These are phyloP conservation scores for Epichloe sylvatica DNA, from an alignment of 2,329 filamentous ascomycete species.

Conservation along the genomic window DNA sequence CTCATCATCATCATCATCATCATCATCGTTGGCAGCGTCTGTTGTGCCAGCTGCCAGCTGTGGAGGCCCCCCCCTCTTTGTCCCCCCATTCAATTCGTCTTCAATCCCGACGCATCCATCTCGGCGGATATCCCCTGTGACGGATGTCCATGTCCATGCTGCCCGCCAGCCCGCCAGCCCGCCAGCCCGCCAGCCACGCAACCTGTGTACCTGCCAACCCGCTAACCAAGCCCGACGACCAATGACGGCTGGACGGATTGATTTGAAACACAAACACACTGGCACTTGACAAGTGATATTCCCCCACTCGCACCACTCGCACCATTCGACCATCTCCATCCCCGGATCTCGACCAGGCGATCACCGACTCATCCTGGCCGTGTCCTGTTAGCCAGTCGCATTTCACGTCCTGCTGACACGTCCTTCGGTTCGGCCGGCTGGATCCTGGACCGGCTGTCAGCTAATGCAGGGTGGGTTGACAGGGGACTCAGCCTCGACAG, in stretches of 20 bases:
- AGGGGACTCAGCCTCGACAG: conserved; percentile 1
- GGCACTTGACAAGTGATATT: conserved; percentile 1
- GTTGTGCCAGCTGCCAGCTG: no score
- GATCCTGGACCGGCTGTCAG: conserved; percentile 9
- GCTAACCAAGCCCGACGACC: no score
- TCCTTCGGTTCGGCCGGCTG: conserved; percentile 6
- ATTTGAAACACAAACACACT: conserved; percentile 1
- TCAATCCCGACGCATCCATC: neutral
- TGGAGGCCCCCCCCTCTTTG: no score
- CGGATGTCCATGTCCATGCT: neutral
- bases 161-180: neutral
- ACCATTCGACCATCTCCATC: conserved; percentile 3
- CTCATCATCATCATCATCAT: neutral
- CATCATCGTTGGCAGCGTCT: neutral
- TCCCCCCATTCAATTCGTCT: neutral
- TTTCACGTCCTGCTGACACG: conserved; percentile 13
- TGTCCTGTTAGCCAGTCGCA: conserved; percentile 22
- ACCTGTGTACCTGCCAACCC: no score
- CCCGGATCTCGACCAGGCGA: conserved; percentile 16
- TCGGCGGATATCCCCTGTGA: neutral
- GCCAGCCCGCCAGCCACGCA: neutral
- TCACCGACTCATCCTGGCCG: conserved; percentile 14
- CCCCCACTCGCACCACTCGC: conserved; percentile 1
- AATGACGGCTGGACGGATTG: no score
- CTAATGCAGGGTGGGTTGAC: conserved; percentile 6